Conservation (phyloP, 2,329 filamentous ascomycete species). For the Trichoderma endophyticum region DNA sequence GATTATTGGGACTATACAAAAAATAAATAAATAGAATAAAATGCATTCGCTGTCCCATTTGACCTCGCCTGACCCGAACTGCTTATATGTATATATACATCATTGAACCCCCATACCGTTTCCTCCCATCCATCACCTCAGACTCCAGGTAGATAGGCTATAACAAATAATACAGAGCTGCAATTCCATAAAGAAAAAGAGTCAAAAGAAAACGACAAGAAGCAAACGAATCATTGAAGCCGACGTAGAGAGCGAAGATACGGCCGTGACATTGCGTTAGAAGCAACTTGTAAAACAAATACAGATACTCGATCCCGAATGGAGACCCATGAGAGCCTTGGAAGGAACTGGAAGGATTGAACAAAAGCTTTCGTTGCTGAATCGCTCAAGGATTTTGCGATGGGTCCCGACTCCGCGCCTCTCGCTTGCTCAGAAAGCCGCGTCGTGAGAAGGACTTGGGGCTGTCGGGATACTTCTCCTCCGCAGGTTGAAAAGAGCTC, state of each 20-base stretch:
- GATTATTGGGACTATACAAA: background rate
- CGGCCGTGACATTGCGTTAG: background rate
- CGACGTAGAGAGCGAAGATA: background rate
- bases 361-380: background rate
- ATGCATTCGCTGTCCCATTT: background rate
- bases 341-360: background rate
- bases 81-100: background rate
- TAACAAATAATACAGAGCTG: background rate
- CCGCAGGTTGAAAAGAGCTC: conserved; percentile 64
- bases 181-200: background rate
- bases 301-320: background rate
- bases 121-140: background rate
- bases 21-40: background rate
- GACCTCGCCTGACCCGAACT: background rate
- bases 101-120: background rate
- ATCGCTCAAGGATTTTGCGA: conserved; percentile 34
- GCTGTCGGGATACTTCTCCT: conserved; percentile 44
- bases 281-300: background rate
- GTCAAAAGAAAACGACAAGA: background rate
- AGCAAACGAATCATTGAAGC: background rate
- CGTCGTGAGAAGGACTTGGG: conserved; percentile 48
- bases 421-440: conserved; percentile 55
- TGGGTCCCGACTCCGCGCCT: conserved; percentile 44
- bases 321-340: background rate
- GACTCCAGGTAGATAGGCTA: background rate